These are phyloP conservation scores for Citrullus colocynthis DNA, from an alignment of 306 rosid species.

Conservation along the genomic window DNA sequence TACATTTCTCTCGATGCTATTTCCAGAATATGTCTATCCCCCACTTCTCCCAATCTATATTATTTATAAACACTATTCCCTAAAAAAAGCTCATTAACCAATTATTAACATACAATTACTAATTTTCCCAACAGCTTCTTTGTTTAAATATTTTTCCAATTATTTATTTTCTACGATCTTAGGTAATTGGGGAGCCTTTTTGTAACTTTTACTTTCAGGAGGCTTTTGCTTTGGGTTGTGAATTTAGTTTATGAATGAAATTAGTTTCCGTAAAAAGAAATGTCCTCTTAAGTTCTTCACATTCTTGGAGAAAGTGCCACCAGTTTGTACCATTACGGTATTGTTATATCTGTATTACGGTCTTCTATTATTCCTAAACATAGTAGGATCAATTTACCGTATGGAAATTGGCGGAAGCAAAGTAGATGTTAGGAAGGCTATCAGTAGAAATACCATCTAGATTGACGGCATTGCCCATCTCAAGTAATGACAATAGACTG, in stretches of 20 bases:
- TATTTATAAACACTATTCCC: neutral
- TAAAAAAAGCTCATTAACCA: neutral
- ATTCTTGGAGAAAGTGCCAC: neutral
- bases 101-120: neutral
- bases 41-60: neutral
- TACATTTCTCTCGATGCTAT: neutral
- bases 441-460: neutral
- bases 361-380: neutral
- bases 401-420: neutral
- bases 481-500: neutral
- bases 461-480: neutral
- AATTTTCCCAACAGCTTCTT: neutral
- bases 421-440: neutral
- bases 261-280: neutral
- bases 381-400: neutral
- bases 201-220: neutral
- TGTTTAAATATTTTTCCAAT: neutral
- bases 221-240: neutral
- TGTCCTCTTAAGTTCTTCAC: neutral
- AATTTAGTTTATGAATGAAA: neutral
- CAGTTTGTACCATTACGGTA: neutral
- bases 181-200: neutral
- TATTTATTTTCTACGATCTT: neutral
- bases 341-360: neutral
- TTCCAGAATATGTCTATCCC: neutral